Base-by-base conservation (phyloP, 2,329 filamentous ascomycete genomes). In the Alternaria consortialis region DNA sequence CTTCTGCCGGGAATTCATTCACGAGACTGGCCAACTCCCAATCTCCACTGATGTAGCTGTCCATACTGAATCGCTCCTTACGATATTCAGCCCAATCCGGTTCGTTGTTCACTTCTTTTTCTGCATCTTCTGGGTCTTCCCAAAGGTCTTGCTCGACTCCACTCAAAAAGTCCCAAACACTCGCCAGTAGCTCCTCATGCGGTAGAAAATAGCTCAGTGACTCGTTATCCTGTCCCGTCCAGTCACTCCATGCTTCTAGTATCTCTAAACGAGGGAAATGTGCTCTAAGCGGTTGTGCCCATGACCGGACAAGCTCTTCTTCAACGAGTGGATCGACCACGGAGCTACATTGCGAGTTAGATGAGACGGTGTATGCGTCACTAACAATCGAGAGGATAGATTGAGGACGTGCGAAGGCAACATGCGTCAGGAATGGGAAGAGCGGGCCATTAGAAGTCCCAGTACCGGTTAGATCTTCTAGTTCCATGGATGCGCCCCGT, bases 221-320 rank as follows among this genome's bases (percentile, higher is more conserved):
- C 37, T 75, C 70, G 31, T 68, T 70, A 43, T 75, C 73, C n/a
- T 69, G 59, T 1, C 74, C 73, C 1, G 64, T 67, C 57, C 64
- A 73, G 29, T 77, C 74, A 36, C 74, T 69, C 75, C 75, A 78
- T 1, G 74, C 74, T 58, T 78, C 74, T 1, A 77, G 63, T 2
- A 75, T 67, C 37, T 77, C 72, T 8, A 77, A 64, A 20, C 54
- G 53, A 29, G 75, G 74, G 27, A 76, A 77, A 27, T 75, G 69
- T 1, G 58, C 60, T 13, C 71, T 61, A 1, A 77, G 53, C 5
- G 70, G 56, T 29, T 68, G 66, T 2, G 74, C 74, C 73, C 73
- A 77, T 5, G 62, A 60, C 17, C 65, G 69, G 3, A 77, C 69
- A 4, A 76, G 58, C 20, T 67, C 67, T 57, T 73, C 68, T 63